Evolutionary conservation across 2,329 filamentous ascomycete genomes (phyloP).

Genomic region (Aspergillus oerlinghausenensis): DNA sequence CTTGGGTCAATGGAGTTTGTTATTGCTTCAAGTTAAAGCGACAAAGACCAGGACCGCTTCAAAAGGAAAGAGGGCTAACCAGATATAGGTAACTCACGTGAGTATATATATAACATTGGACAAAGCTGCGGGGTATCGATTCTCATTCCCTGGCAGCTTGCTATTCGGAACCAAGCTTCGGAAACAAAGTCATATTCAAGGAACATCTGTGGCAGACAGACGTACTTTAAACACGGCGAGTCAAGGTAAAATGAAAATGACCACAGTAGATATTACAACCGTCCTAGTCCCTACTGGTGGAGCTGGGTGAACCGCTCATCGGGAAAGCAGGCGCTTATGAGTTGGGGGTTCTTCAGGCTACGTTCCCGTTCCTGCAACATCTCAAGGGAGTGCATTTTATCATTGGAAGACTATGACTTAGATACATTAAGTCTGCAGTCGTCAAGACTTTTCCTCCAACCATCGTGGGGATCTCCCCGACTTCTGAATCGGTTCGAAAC

Average conservation of each 20-base stretch:
- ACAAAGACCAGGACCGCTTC: background rate
- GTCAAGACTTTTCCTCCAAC: slow-evolving; percentile 19
- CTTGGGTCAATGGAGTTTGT: background rate
- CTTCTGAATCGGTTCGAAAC: slow-evolving; percentile 24
- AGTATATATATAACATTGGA: background rate
- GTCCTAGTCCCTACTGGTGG: slow-evolving; percentile 8
- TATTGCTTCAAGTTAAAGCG: background rate
- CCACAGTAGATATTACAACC: background rate
- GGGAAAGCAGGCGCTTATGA: slow-evolving; percentile 31
- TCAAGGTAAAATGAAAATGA: background rate
- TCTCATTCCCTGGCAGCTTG: background rate
- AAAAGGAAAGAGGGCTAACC: background rate
- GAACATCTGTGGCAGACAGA: background rate
- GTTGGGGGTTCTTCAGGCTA: slow-evolving; percentile 21
- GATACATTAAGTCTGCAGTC: slow-evolving; percentile 11
- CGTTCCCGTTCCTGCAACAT: slow-evolving; percentile 9
- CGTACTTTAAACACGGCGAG: background rate
- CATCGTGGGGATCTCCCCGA: slow-evolving; percentile 16
- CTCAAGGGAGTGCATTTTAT: slow-evolving; percentile 14
- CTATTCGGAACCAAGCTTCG: background rate
- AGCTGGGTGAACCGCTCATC: slow-evolving; percentile 29
- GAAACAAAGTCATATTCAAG: background rate
- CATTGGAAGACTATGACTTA: slow-evolving; percentile 22
- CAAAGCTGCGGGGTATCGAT: background rate
- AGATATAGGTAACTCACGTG: background rate